Percentiles rank a stretch among this genome's conserved stretches.
These are phyloP conservation scores for Plenodomus tracheiphilus DNA, from an alignment of 2,329 filamentous ascomycete genomes.

Conservation along the genomic window DNA sequence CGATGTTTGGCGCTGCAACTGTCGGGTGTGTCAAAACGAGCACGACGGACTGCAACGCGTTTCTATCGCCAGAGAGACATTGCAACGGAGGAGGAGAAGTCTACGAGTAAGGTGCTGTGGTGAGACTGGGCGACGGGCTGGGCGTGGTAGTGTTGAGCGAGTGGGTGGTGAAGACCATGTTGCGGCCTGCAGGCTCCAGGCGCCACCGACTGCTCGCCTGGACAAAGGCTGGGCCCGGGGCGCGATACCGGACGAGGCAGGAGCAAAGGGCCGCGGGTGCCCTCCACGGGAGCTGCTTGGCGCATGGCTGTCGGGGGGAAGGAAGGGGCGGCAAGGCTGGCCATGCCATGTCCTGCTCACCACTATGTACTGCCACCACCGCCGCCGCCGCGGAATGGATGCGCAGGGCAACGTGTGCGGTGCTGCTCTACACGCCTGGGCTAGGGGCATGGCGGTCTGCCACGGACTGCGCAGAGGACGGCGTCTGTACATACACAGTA, in stretches of 20 bases:
- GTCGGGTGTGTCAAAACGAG: conserved; percentile 6
- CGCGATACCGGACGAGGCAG: conserved; percentile 20
- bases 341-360: no score
- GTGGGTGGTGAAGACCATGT: background rate
- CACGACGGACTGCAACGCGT: background rate
- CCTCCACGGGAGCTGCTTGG: conserved; percentile 5
- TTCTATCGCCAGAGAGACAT: background rate
- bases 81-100: background rate
- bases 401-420: no score
- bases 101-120: no score
- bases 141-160: conserved; percentile 1
- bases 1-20: conserved; percentile 33
- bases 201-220: conserved; percentile 13
- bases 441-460: no score
- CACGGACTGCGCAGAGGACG: background rate
- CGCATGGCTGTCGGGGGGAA: background rate
- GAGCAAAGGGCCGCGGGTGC: conserved; percentile 9
- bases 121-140: background rate
- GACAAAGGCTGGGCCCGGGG: conserved; percentile 15
- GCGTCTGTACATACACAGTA: background rate
- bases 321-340: no score
- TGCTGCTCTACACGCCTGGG: no score
- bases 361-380: no score
- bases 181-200: conserved; percentile 5
- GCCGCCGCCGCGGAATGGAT: no score